phyloP scores from a whole-genome alignment of 495 filamentous ascomycete species.

The Penicillium salamii region DNA sequence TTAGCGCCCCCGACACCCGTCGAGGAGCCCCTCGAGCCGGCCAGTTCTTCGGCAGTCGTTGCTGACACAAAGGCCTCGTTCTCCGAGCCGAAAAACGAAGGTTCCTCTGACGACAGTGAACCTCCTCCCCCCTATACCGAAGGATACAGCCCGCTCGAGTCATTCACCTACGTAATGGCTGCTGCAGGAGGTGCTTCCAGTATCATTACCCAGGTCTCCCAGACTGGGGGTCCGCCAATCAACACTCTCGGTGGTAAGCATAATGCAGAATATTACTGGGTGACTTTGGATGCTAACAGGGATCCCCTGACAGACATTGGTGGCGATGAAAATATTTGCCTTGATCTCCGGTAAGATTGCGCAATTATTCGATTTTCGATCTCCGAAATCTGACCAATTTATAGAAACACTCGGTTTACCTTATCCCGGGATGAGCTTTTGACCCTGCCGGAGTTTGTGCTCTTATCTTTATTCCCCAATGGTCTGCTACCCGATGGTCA shows the following conservation, averaged over 20 bases:
- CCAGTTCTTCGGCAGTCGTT: slow-evolving; percentile 53
- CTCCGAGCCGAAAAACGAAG: slow-evolving; percentile 71
- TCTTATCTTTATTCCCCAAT: slow-evolving; percentile 98
- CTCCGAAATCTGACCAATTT: not conserved
- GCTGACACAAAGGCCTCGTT: slow-evolving; percentile 84
- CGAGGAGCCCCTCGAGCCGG: slow-evolving; percentile 44
- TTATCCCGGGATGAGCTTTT: slow-evolving; percentile 92
- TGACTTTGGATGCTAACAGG: not conserved
- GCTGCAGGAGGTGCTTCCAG: slow-evolving; percentile 93
- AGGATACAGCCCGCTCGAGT: slow-evolving; percentile 85
- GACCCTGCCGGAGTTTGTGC: slow-evolving; percentile 93
- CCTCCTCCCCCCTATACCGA: slow-evolving; percentile 96
- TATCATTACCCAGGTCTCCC: slow-evolving; percentile 98
- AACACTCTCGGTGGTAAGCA: slow-evolving; percentile 81
- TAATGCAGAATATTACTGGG: not conserved
- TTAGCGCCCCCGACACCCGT: slow-evolving; percentile 44
- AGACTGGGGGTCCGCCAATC: slow-evolving; percentile 78
- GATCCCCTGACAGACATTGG: slow-evolving; percentile 59
- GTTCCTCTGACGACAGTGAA: slow-evolving; percentile 75
- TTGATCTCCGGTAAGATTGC: slow-evolving; percentile 78
- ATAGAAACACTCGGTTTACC: slow-evolving; percentile 85
- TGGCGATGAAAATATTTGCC: slow-evolving; percentile 91
- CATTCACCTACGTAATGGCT: slow-evolving; percentile 97
- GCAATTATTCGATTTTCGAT: not conserved
- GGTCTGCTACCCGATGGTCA: slow-evolving; percentile 96